Percentiles rank a stretch among this genome's conserved stretches.
Conservation (phyloP, 78 protist species). For the Creolimax fragrantissima region DNA sequence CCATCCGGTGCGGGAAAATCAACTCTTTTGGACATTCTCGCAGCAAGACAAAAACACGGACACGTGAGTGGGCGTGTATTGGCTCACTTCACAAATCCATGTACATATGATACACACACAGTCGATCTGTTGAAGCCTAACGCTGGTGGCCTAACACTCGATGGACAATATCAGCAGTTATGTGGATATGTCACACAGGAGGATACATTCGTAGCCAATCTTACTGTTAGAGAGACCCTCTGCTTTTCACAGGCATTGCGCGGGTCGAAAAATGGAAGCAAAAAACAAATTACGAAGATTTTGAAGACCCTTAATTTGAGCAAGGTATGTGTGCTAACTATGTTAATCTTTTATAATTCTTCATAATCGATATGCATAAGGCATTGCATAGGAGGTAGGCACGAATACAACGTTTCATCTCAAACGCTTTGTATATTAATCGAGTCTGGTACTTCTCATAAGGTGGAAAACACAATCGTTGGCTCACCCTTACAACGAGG, state of each 20-base stretch:
- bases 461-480: neutral
- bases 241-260: slow-evolving; percentile 1
- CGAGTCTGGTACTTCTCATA: too few relatives aligned
- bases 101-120: neutral
- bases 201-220: neutral
- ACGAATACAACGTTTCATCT: too few relatives aligned
- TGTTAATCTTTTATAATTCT: too few relatives aligned
- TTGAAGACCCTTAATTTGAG: slow-evolving; percentile 5
- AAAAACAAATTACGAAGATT: neutral
- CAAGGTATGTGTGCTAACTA: neutral
- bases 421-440: too few relatives aligned
- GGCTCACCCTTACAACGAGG: slow-evolving; percentile 1
- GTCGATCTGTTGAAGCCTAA: neutral
- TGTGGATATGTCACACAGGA: slow-evolving; percentile 1
- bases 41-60: neutral
- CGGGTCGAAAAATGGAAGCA: neutral
- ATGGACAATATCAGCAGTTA: neutral
- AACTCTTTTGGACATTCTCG: slow-evolving; percentile 20
- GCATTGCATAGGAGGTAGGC: too few relatives aligned
- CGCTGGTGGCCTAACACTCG: neutral
- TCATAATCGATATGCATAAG: too few relatives aligned
- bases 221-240: slow-evolving; percentile 4
- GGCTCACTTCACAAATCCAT: neutral
- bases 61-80: neutral
- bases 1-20: slow-evolving; percentile 30